phyloP scores from a whole-genome alignment of 768 basidiomycete genomes.

The Boletus coccyginus region DNA sequence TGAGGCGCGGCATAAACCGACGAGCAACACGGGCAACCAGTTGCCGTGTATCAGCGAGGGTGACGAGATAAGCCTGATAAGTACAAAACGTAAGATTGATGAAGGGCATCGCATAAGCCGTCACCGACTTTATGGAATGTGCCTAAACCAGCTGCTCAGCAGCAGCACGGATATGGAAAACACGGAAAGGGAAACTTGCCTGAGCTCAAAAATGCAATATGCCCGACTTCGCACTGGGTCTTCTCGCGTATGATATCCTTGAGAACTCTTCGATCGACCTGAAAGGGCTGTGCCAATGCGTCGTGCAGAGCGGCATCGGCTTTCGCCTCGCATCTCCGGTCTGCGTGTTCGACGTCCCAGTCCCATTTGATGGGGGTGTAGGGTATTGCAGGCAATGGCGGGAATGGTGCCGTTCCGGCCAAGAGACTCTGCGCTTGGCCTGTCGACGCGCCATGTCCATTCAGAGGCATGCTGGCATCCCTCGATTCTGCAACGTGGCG shows the following conservation, averaged over 20 bases:
- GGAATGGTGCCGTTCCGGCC: constrained; percentile 25
- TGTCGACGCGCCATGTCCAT: neutral
- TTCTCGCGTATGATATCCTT: constrained; percentile 77
- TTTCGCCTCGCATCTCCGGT: constrained; percentile 60
- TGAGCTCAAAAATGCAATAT: constrained; percentile 71
- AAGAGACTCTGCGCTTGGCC: neutral
- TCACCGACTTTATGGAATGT: constrained; percentile 77
- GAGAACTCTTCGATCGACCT: constrained; percentile 70
- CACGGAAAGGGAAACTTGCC: constrained; percentile 42
- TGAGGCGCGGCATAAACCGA: constrained; percentile 81
- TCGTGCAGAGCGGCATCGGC: constrained; percentile 63
- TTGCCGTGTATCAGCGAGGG: constrained; percentile 56
- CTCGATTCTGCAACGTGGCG: constrained; percentile 2
- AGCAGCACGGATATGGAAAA: constrained; percentile 10
- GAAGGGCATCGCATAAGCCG: neutral
- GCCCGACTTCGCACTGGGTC: constrained; percentile 60
- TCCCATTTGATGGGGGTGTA: constrained; percentile 52
- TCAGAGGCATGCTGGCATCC: constrained; percentile 10
- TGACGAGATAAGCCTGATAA: constrained; percentile 71
- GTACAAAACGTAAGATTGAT: constrained; percentile 5
- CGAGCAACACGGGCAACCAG: constrained; percentile 80
- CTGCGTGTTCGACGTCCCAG: constrained; percentile 70
- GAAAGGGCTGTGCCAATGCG: constrained; percentile 52
- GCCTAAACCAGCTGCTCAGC: constrained; percentile 40
- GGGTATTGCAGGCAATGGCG: constrained; percentile 3